phyloP scores from a whole-genome alignment of 345 rosid species.

The Gossypium longicalyx region DNA sequence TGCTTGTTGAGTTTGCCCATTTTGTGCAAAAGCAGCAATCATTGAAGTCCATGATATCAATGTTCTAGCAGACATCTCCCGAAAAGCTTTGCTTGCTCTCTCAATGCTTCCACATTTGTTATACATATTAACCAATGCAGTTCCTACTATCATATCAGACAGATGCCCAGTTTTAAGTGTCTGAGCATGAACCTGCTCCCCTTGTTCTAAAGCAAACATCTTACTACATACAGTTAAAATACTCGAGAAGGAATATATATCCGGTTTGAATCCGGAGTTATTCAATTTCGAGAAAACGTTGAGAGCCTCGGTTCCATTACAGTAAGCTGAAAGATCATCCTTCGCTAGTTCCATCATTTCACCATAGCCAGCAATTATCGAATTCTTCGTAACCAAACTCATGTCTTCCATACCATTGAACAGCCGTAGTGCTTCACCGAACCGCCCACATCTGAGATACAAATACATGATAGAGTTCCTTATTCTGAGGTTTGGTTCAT shows the following conservation, averaged over 20 bases:
- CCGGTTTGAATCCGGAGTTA: slow-evolving; percentile 37
- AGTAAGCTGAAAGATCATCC: slow-evolving; percentile 34
- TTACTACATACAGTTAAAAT: slow-evolving; percentile 40
- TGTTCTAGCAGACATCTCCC: slow-evolving; percentile 48
- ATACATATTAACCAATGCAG: slow-evolving; percentile 55
- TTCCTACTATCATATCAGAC: slow-evolving; percentile 27
- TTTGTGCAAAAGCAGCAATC: slow-evolving; percentile 44
- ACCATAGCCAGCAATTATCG: slow-evolving; percentile 54
- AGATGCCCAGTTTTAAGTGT: slow-evolving; percentile 5
- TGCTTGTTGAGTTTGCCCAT: slow-evolving; percentile 39
- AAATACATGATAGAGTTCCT: slow-evolving; percentile 46
- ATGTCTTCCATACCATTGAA: slow-evolving; percentile 26
- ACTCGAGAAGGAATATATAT: slow-evolving; percentile 53
- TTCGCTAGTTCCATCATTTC: slow-evolving; percentile 41
- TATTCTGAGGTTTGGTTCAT: slow-evolving; percentile 26
- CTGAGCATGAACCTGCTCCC: slow-evolving; percentile 7
- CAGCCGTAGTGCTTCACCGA: slow-evolving; percentile 31
- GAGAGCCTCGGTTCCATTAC: slow-evolving; percentile 43
- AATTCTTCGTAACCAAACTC: slow-evolving; percentile 55
- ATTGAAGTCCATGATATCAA: slow-evolving; percentile 59
- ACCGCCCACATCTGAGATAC: slow-evolving; percentile 43
- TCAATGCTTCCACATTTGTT: slow-evolving; percentile 50
- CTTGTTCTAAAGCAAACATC: slow-evolving; percentile 24
- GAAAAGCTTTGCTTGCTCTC: slow-evolving; percentile 42
- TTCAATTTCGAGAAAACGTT: slow-evolving; percentile 31